Evolutionary conservation across 768 basidiomycete species (phyloP).

Genomic region (Polyporus arcularius): DNA sequence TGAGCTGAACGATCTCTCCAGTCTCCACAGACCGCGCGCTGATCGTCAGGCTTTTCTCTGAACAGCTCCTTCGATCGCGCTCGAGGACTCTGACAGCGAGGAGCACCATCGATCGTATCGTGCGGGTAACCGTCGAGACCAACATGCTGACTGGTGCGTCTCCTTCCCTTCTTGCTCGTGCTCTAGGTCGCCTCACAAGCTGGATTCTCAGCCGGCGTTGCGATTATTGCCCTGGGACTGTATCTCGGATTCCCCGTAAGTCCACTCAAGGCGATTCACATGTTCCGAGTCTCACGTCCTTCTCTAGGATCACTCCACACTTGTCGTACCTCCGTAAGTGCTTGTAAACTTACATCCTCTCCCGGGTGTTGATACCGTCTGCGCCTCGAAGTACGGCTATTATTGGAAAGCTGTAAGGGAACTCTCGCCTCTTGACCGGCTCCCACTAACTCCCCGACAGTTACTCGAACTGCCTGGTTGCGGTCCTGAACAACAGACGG

Average conservation of each 20-base stretch:
- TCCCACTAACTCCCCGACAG: background rate
- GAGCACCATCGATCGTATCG: background rate
- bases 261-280: background rate
- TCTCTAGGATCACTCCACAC: background rate
- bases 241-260: background rate
- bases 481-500: background rate
- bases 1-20: background rate
- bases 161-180: background rate
- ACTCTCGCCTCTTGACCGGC: background rate
- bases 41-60: background rate
- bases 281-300: background rate
- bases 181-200: background rate
- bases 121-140: background rate
- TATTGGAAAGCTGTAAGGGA: background rate
- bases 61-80: background rate
- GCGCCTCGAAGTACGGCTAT: background rate
- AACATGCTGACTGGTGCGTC: background rate
- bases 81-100: background rate
- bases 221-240: background rate
- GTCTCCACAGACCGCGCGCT: background rate
- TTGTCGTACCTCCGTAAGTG: background rate
- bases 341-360: background rate
- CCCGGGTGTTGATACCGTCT: background rate
- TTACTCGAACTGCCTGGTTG: background rate
- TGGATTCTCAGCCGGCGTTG: background rate